Evolutionary conservation across 768 basidiomycete species (phyloP).

Genomic region (Phlegmacium glaucopus): DNA sequence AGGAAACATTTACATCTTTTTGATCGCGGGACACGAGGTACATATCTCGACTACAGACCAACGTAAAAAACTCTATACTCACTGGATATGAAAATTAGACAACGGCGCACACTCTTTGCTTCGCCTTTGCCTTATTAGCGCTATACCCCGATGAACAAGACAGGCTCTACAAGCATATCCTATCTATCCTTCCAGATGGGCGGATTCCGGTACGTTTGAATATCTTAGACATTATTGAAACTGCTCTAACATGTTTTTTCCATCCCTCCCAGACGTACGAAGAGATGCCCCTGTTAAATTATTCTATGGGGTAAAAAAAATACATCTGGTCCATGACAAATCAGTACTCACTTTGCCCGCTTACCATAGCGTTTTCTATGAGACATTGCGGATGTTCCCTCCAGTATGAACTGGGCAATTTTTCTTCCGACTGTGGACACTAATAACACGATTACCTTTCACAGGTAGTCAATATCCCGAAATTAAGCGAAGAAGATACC

Average conservation of each 20-base stretch:
- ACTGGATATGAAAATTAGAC: slow-evolving; percentile 22
- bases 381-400: slow-evolving; percentile 38
- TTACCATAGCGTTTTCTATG: slow-evolving; percentile 32
- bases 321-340: not conserved
- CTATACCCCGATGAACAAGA: slow-evolving; percentile 42
- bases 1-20: slow-evolving; percentile 42
- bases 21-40: slow-evolving; percentile 60
- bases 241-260: not conserved
- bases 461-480: slow-evolving; percentile 37
- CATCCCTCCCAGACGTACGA: slow-evolving; percentile 10
- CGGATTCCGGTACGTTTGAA: slow-evolving; percentile 11
- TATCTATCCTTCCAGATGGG: slow-evolving; percentile 21
- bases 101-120: slow-evolving; percentile 36
- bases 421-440: no score
- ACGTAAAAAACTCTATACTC: not conserved
- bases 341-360: no score
- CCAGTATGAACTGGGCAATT: slow-evolving; percentile 7
- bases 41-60: not conserved
- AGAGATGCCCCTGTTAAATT: slow-evolving; percentile 12
- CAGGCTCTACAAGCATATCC: slow-evolving; percentile 36
- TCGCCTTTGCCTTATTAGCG: slow-evolving; percentile 38
- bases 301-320: slow-evolving; percentile 12
- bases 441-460: no score
- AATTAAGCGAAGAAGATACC: slow-evolving; percentile 40
- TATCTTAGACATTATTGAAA: not conserved